Conservation (phyloP, 768 basidiomycete species). For the Infundibulicybe gibba region DNA sequence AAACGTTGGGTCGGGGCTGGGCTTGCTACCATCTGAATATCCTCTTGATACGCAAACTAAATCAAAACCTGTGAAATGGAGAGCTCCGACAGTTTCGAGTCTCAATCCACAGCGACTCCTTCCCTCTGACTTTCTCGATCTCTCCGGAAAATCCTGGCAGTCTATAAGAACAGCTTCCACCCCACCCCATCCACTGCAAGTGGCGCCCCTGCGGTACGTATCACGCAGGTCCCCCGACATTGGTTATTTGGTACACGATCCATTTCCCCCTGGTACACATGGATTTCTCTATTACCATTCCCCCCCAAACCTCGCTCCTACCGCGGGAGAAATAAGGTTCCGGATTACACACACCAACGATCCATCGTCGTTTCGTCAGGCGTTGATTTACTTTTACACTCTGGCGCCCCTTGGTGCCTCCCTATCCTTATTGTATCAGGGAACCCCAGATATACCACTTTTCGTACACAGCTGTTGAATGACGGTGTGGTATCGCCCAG, state of each 20-base stretch:
- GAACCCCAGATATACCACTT: not conserved
- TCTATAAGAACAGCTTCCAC: not conserved
- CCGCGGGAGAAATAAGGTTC: conserved; percentile 12
- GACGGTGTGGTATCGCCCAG: not conserved
- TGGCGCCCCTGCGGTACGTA: not conserved
- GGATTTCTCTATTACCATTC: conserved; percentile 16
- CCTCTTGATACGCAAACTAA: too few species aligned
- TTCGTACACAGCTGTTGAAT: not conserved
- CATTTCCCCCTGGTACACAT: not conserved
- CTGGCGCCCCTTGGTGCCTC: conserved; percentile 10
- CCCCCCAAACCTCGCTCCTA: not conserved
- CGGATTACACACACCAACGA: conserved; percentile 9
- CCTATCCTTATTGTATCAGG: not conserved
- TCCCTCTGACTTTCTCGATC: not conserved
- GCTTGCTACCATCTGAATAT: too few species aligned
- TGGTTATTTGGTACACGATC: not conserved
- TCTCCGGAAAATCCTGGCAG: not conserved
- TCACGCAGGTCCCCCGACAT: not conserved
- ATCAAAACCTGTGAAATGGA: too few species aligned
- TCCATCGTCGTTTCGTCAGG: conserved; percentile 8
- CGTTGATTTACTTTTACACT: conserved; percentile 7
- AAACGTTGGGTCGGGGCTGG: too few species aligned
- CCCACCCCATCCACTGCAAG: not conserved
- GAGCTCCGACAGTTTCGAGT: not conserved
- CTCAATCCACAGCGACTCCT: not conserved